phyloP scores from a whole-genome alignment of 495 filamentous ascomycete species.

The Cairneyella variabilis region DNA sequence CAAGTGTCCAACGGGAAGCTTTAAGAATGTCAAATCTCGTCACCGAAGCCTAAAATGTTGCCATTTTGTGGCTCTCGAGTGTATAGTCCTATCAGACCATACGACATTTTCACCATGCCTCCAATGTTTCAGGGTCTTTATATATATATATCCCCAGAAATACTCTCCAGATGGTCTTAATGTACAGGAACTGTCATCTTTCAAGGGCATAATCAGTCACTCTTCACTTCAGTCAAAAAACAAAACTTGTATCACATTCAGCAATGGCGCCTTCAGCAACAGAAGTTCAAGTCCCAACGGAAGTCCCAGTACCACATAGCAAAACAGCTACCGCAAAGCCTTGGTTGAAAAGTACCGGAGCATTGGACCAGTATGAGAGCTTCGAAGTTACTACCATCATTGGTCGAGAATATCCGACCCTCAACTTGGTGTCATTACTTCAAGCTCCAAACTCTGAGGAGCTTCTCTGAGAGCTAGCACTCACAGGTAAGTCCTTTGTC shows the following conservation, averaged over 20 bases:
- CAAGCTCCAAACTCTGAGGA: slow-evolving; percentile 62
- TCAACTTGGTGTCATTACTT: slow-evolving; percentile 56
- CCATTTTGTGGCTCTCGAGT: too few species aligned
- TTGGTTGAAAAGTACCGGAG: slow-evolving; percentile 32
- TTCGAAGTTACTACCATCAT: slow-evolving; percentile 67
- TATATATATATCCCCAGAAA: too few species aligned
- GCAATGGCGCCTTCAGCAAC: slow-evolving; percentile 26
- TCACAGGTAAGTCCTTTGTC: slow-evolving; percentile 53
- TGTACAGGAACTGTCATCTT: background rate
- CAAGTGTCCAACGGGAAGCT: background rate
- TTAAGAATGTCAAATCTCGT: background rate
- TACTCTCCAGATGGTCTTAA: too few species aligned
- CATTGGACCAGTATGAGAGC: slow-evolving; percentile 52
- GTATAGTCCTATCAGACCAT: too few species aligned
- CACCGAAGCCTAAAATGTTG: too few species aligned
- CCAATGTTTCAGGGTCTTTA: too few species aligned
- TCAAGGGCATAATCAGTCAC: background rate
- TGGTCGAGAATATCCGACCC: slow-evolving; percentile 59
- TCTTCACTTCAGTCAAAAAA: background rate
- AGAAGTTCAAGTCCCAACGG: slow-evolving; percentile 9
- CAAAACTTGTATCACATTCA: background rate
- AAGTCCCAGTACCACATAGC: slow-evolving; percentile 15
- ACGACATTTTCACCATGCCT: too few species aligned
- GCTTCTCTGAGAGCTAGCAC: slow-evolving; percentile 60
- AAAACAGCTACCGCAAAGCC: slow-evolving; percentile 16